Evolutionary conservation across 2,329 filamentous ascomycete genomes (phyloP), one percentile per base, ranked within the genome.

Genomic region (Paraconiothyrium sp.): DNA sequence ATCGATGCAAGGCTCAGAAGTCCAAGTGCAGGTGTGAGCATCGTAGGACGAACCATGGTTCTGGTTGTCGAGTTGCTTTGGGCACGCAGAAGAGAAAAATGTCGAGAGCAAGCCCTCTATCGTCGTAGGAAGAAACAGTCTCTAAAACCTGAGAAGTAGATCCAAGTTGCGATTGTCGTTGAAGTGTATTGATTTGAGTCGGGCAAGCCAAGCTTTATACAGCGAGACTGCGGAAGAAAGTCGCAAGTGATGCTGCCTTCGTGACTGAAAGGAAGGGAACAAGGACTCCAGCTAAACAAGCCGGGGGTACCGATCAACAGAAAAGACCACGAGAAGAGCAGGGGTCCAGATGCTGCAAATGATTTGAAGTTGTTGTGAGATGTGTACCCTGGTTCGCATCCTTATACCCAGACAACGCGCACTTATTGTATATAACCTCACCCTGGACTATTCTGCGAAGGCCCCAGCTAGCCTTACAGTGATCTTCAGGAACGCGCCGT

Each of bases 391-490:
- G 43, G 50, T 43, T 11, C 22, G 6, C 50, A 41, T 43, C 50
- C 27, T n/a, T 34, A 44, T 34, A 44, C 39, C 52, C 52, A 46
- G 27, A 55, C 30, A 22, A 24, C 22, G 20, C 52, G 5, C 37
- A 30, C 52, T 22, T 44, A 46, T 55, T 55, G 34, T 55, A 55
- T 55, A 55, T 55, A 39, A 55, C 39, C 2, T 13, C 46, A 22
- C 39, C 39, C 52, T 14, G 24, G 50, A 54, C 16, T 22, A 41
- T 20, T 52, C 20, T 14, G 49, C 34, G 49, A 24, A 41, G 20
- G n/a, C 14, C 22, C 35, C 22, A 30, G 20, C 27, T 14, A 16
- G 35, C 52, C 52, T 46, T 13, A 11, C 14, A 55, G 39, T 14
- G 27, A 43, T 22, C 16, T 32, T 46, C 52, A 55, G 52, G 52